These are phyloP conservation scores for Gloeophyllum trabeum DNA, from an alignment of 768 basidiomycete species.

Conservation along the genomic window DNA sequence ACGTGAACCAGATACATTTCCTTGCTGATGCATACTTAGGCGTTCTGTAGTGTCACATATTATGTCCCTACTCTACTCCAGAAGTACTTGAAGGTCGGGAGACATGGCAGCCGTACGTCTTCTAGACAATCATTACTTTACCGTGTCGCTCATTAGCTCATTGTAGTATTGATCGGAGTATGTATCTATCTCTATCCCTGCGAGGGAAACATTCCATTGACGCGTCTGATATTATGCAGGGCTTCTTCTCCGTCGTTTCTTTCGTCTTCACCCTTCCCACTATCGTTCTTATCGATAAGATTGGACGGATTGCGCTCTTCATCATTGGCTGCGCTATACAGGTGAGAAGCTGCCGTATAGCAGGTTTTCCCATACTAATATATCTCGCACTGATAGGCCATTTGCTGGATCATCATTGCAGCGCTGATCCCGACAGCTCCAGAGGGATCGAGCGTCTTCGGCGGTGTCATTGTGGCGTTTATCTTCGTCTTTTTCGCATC, in stretches of 20 bases:
- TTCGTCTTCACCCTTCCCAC: not conserved
- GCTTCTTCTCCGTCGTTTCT: not conserved
- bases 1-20: not conserved
- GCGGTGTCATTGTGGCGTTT: not conserved
- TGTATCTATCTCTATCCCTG: too few species aligned
- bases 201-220: too few species aligned
- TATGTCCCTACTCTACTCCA: not conserved
- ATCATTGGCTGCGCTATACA: not conserved
- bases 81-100: not conserved
- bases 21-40: too few species aligned
- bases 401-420: not conserved
- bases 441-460: not conserved
- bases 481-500: not conserved
- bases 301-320: not conserved
- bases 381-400: not conserved
- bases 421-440: not conserved
- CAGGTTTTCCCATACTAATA: too few species aligned
- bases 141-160: too few species aligned
- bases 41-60: not conserved
- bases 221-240: too few species aligned
- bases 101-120: not conserved
- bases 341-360: too few species aligned
- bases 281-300: not conserved
- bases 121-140: not conserved
- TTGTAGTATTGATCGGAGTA: not conserved